A percentile compares a stretch with the other conserved stretches of the same genome.
These are phyloP conservation scores for Poterioochromonas sp. DNA, from an alignment of 352 stramenopile species.

Conservation along the genomic window DNA sequence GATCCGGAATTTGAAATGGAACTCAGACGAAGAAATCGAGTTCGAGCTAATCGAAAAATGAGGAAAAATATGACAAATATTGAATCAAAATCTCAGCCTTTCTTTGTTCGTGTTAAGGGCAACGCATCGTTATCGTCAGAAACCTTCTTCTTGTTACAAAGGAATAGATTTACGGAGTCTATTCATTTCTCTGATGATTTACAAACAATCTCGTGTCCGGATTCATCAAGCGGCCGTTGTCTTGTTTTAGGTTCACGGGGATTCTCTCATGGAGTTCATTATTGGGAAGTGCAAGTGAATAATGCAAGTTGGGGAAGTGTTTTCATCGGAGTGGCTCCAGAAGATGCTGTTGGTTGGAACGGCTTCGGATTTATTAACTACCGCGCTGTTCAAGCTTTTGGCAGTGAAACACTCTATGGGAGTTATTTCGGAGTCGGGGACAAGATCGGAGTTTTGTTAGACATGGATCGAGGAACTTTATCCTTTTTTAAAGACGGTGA, in stretches of 20 bases:
- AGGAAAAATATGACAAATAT: neutral
- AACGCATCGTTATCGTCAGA: neutral
- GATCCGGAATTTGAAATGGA: constrained; percentile 21
- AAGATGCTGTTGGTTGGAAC: constrained; percentile 44
- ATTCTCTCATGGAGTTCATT: constrained; percentile 51
- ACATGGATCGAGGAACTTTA: constrained; percentile 66
- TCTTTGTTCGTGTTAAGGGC: constrained; percentile 37
- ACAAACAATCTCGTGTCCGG: constrained; percentile 28
- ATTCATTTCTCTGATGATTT: constrained; percentile 32
- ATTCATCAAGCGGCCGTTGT: constrained; percentile 25
- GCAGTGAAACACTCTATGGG: constrained; percentile 68
- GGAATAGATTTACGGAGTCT: neutral
- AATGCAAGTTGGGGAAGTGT: constrained; percentile 43
- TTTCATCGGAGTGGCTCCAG: constrained; percentile 46
- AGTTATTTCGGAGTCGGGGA: constrained; percentile 80
- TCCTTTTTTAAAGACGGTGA: constrained; percentile 71
- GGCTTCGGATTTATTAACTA: constrained; percentile 59
- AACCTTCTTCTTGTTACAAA: constrained; percentile 31
- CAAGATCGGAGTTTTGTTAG: constrained; percentile 63
- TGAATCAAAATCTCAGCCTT: constrained; percentile 3
- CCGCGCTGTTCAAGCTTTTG: constrained; percentile 47
- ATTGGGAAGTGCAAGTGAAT: constrained; percentile 50
- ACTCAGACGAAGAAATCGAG: constrained; percentile 32
- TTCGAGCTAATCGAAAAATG: constrained; percentile 27
- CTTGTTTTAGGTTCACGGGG: constrained; percentile 51